phyloP scores from a whole-genome alignment of 495 filamentous ascomycete species.

The Xylona heveae region DNA sequence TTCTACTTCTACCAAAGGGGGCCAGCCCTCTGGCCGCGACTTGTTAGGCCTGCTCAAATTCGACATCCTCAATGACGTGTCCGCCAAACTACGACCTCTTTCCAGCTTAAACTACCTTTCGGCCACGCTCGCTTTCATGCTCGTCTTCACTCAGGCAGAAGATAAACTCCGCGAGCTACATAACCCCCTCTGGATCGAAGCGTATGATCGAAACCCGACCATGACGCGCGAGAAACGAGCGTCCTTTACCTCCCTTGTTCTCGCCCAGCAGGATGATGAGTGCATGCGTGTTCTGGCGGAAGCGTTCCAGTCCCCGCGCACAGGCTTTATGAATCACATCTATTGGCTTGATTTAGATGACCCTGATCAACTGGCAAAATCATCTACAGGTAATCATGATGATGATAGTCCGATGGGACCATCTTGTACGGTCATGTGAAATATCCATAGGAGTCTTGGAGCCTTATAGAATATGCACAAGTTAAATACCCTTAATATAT shows the following conservation, averaged over 20 bases:
- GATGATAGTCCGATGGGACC: no score
- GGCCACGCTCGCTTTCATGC: constrained; percentile 10
- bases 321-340: constrained; percentile 12
- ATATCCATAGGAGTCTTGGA: no score
- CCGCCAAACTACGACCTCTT: constrained; percentile 10
- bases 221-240: constrained; percentile 10
- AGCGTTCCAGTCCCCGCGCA: constrained; percentile 9
- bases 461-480: no score
- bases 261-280: constrained; percentile 12
- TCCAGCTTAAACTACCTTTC: constrained; percentile 14
- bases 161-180: constrained; percentile 4
- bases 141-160: constrained; percentile 8
- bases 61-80: constrained; percentile 15
- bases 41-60: constrained; percentile 9
- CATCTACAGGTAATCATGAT: no score
- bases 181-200: constrained; percentile 11
- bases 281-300: constrained; percentile 14
- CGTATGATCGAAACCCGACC: constrained; percentile 8
- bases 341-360: constrained; percentile 15
- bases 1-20: no score
- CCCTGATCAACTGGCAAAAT: no score
- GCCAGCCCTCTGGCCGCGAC: constrained; percentile 3
- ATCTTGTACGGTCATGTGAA: no score
- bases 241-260: constrained; percentile 7
- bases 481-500: no score